Percentiles rank a stretch among this genome's conserved stretches.
Evolutionary conservation across 495 filamentous ascomycete species (phyloP).

Genomic region (Annulohypoxylon maeteangense): DNA sequence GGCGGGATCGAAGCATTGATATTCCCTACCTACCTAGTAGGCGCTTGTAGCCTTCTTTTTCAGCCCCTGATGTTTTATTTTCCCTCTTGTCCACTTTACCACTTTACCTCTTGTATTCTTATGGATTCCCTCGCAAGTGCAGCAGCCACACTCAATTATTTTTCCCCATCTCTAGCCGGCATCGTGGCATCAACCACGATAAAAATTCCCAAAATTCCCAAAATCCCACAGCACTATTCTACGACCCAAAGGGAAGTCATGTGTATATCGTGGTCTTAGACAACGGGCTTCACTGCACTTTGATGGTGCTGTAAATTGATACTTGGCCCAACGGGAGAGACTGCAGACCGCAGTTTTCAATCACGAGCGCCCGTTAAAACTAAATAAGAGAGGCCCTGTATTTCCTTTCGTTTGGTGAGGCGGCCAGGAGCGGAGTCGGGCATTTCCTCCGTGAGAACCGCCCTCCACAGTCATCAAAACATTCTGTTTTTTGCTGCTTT

Average conservation of each 20-base stretch:
- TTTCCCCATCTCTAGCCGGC: conserved; percentile 18
- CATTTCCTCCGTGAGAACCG: conserved; percentile 44
- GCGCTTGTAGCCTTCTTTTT: conserved; percentile 36
- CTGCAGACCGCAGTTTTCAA: conserved; percentile 17
- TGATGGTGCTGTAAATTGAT: conserved; percentile 32
- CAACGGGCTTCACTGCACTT: conserved; percentile 18
- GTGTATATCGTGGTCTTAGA: conserved; percentile 21
- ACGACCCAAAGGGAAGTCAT: conserved; percentile 9
- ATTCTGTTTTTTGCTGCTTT: conserved; percentile 42
- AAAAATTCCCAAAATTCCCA: neutral
- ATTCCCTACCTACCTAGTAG: conserved; percentile 24
- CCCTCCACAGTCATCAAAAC: conserved; percentile 48
- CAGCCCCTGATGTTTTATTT: conserved; percentile 38
- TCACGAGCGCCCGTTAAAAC: conserved; percentile 31
- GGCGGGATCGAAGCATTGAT: conserved; percentile 32
- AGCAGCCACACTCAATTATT: conserved; percentile 37
- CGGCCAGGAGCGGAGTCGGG: conserved; percentile 42
- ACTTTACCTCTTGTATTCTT: conserved; percentile 30
- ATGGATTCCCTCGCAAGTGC: conserved; percentile 35
- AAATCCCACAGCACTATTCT: conserved; percentile 21
- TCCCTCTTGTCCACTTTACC: conserved; percentile 39
- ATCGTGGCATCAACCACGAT: conserved; percentile 44
- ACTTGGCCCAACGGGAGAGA: conserved; percentile 18
- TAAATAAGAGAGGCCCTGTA: conserved; percentile 34
- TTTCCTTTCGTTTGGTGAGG: conserved; percentile 39